Conservation (phyloP, 2,329 filamentous ascomycete species). For the Myriosclerotinia scirpicola region DNA sequence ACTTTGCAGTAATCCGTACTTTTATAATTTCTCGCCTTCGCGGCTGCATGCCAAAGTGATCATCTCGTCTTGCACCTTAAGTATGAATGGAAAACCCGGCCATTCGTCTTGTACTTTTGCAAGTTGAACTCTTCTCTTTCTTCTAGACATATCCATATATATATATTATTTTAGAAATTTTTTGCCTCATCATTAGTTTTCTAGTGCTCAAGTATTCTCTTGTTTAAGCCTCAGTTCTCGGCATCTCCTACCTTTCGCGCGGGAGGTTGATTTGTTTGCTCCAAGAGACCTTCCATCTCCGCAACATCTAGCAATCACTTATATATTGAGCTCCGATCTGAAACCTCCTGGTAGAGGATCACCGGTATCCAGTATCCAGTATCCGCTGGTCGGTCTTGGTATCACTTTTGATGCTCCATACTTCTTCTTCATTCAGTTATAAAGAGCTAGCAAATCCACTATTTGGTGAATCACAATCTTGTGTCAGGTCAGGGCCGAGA, state of each 20-base stretch:
- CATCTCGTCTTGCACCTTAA: not conserved
- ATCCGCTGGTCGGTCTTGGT: constrained; percentile 9
- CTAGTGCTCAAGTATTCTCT: not conserved
- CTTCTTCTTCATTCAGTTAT: not conserved
- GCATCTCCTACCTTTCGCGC: not conserved
- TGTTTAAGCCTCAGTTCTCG: not conserved
- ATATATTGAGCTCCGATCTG: not conserved
- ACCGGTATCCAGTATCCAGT: not conserved
- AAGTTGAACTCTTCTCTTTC: not conserved
- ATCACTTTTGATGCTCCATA: not conserved
- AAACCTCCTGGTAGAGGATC: not conserved
- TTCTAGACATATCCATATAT: not conserved
- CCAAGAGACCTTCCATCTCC: no score
- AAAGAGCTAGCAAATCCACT: not conserved
- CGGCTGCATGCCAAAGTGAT: not conserved
- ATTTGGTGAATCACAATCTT: not conserved
- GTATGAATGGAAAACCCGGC: not conserved
- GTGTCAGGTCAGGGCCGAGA: not conserved
- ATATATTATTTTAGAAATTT: not conserved
- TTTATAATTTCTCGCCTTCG: not conserved
- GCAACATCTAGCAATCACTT: not conserved
- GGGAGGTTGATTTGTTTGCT: constrained; percentile 7
- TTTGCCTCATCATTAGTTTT: not conserved
- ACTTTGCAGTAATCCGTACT: constrained; percentile 15
- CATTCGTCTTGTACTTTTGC: not conserved